Evolutionary conservation across 2,329 filamentous ascomycete genomes (phyloP), one percentile per base, ranked within the genome.

Genomic region (Xylariaceae sp.): DNA sequence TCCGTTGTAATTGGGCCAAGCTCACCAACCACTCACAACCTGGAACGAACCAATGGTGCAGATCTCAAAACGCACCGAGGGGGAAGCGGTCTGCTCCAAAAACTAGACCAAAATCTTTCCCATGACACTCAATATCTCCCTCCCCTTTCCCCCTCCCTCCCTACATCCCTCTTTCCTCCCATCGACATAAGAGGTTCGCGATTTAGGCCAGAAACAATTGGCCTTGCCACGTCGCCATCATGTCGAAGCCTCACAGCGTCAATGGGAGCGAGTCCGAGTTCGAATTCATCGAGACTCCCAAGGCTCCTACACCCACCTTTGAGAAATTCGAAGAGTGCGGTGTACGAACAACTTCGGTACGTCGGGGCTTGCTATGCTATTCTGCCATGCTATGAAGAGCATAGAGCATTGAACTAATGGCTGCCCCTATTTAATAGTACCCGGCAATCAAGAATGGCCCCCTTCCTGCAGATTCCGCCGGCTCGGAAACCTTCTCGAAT

Each of bases 371-470:
- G 28, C 17, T 7, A 31, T 36, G 6, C 14, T 39, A 28, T 14
- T 52, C 43, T 29, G 34, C 29, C 48, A 31, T 36, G 34, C 34
- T 6, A 45, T 31, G 17, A 26, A 23, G n/a, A n/a, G n/a, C n/a
- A n/a, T n/a, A n/a, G 44, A 36, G 44, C 16, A n/a, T 9, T 47
- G 9, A n/a, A 37, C 62, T 68, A 41, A 66, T 47, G 37, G 9
- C 36, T 9, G 24, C 21, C 19, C 3, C n/a, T 33, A 40, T 21
- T 24, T 37, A 65, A 59, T 71, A 96, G 93, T 94, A 87, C 70
- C 89, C 91, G 28, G 79, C 92, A 60, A 98, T 98, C 79, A 91
- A 96, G 74, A 98, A 98, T 86, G 91, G 88, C 45, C 92, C 95
- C 64, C 86, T 98, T 39, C 95, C 95, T 33, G 94, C 93, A 65